These are phyloP conservation scores for Murraya paniculata DNA, from an alignment of 345 rosid genomes.

Conservation along the genomic window DNA sequence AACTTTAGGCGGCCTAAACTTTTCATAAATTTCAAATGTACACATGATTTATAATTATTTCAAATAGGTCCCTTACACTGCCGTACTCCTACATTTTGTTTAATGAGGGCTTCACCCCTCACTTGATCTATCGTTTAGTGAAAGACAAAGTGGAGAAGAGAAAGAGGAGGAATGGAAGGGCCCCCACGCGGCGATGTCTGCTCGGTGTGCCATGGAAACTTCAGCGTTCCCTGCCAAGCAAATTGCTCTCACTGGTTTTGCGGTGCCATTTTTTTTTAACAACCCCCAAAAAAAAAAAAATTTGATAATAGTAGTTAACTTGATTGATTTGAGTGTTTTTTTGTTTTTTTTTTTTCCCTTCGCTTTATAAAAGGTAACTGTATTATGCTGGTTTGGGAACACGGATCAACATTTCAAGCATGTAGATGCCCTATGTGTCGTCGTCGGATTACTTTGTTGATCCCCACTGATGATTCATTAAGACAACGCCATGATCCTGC, in stretches of 20 bases:
- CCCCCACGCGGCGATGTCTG: slow-evolving; percentile 74
- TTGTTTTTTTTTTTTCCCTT: too few species aligned
- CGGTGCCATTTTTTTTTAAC: slow-evolving; percentile 31
- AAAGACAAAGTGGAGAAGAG: not conserved
- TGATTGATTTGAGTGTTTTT: not conserved
- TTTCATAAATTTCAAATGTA: not conserved
- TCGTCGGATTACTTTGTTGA: slow-evolving; percentile 71
- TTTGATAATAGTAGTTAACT: not conserved
- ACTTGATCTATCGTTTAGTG: not conserved
- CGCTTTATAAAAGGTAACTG: slow-evolving; percentile 49
- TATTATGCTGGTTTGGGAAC: slow-evolving; percentile 85
- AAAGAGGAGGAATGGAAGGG: slow-evolving; percentile 42
- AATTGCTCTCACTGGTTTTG: slow-evolving; percentile 99
- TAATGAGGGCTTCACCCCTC: not conserved
- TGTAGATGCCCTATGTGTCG: slow-evolving; percentile 94
- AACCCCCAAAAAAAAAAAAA: too few species aligned
- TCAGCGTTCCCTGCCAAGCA: slow-evolving; percentile 79
- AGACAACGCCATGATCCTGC: slow-evolving; percentile 41
- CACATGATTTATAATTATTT: too few species aligned
- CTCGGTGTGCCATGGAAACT: slow-evolving; percentile 71
- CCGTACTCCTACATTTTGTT: not conserved
- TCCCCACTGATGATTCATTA: slow-evolving; percentile 61
- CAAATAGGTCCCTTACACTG: not conserved
- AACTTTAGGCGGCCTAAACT: not conserved
- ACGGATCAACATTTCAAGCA: slow-evolving; percentile 63